Evolutionary conservation across 169 alveolate genomes (phyloP), one percentile per base, ranked within the genome.

Genomic region (Eimeria zaria): DNA sequence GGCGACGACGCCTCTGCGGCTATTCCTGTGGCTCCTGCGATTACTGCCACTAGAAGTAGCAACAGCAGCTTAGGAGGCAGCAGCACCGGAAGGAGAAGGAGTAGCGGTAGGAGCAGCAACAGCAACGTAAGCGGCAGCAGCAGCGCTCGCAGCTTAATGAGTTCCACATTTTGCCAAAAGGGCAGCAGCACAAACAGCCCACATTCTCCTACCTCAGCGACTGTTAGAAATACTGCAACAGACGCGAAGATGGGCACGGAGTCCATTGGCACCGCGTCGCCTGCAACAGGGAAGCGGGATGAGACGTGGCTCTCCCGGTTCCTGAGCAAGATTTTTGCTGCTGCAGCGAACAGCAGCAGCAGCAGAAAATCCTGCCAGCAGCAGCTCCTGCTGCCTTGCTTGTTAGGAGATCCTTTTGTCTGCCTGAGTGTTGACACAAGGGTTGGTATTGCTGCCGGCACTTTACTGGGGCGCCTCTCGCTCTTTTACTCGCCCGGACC

Each of bases 371-470:
- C 55, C 51, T 51, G 51, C 22, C 78, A 60, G 80, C 81, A 62
- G 67, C 96, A 91, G 73, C 81, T 76, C 27, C 58, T 91, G 73
- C 91, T 91, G 81, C 96, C 96, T 27, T 81, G 91, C 51, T 53
- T 91, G 48, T 44, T 78, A 36, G 96, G 96, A 5, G 96, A 91
- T 44, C 96, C 96, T 33, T 74, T 91, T 16, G 89, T 78, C 44
- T 73, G 96, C 60, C 58, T 91, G 53, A 67, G 44, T 44, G 71
- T 91, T 39, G 73, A 91, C 76, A 78, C 36, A 16, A 41, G 96
- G 30, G 91, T 91, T n/a, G 96, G 96, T 9, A 74, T 91, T n/a
- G 90, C 89, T n/a, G 96, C 96, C 2, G 96, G 96, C 44, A 91
- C 91, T 33, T n/a, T 78, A 48, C 84, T 91, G 55, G 96, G 96